Evolutionary conservation across 495 filamentous ascomycete genomes (phyloP), one percentile per base, ranked within the genome.

Genomic region (Penicillium silybi): DNA sequence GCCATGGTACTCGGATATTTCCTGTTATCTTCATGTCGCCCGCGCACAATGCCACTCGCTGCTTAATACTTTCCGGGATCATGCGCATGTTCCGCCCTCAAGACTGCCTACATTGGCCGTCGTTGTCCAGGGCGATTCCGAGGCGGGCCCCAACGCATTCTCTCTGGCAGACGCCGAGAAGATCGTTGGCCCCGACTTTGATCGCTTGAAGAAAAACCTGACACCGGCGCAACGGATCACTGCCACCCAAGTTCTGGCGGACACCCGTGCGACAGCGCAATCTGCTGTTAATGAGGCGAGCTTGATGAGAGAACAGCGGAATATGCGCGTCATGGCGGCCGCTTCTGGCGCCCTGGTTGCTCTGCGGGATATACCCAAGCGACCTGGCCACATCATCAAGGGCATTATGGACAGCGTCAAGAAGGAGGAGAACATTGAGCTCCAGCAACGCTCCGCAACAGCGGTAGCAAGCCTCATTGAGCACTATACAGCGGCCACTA

Each of bases 321-420:
- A 98, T 65, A 75, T 92, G 58, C 90, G 93, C 47, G 87, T 97
- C 61, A 76, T 82, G 59, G 88, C 95, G 16, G 88, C 92, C 19
- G 91, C 89, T 23, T 89, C 95, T 13, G 85, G 86, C 46, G 95
- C 93, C 4, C 67, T 96, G 50, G 85, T 97, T 29, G 87, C 89
- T n/a, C 81, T 96, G 65, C 82, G 83, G 26, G 78, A 88, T 22
- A 76, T 95, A 3, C 92, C 95, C 4, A 97, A 95, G 78, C 96
- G 93, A 63, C 89, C 93, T 13, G 87, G 85, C 46, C 78, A 83
- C 29, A 83, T 95, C 16, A 97, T 98, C 71, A 96, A 95, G 70
- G 86, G 83, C 17, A 88, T 97, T 69, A 98, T 97, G 92, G 93
- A 98, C 59, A 97, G 92, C 63, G 83, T 97, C 66, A 97, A 97